Base-by-base conservation (phyloP, 2,329 filamentous ascomycete species). In the Ambrosiella cleistominuta region DNA sequence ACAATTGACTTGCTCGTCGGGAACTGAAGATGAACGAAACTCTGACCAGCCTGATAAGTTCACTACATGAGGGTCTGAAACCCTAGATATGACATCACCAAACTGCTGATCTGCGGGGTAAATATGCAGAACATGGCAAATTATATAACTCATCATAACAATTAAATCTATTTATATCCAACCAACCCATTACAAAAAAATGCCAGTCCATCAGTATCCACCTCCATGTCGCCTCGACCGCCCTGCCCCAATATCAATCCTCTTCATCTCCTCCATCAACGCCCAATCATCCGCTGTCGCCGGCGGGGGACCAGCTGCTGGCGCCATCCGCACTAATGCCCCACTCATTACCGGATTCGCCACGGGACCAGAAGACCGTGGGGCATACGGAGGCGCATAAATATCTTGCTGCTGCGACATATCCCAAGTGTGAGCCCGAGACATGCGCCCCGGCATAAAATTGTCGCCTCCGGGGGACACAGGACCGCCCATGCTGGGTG, bases 221-320 rank as follows among this genome's bases (percentile, higher is more conserved):
- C 59, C 59, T 9, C 71, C 70, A 56, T 76, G 74, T 50, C 78
- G 71, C 64, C 78, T 71, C 35, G 77, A 76, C 60, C 80, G 71
- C 2, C 80, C 81, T 27, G 72, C 72, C n/a, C 81, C 81, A 62
- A 85, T 77, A 64, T 85, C 80, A 61, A 85, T 84, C 53, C 74
- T 73, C 64, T 76, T 81, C 74, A 90, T 78, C 70, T 90, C 86
- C 62, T 87, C 75, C 68, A 85, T 77, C 56, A 90, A 70, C 17
- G 83, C 79, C 68, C 75, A 74, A 62, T 79, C 73, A 59, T 75
- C 75, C 35, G 13, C 67, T 70, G 56, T 68, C 70, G 39, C 70
- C 69, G 4, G 68, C 69, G 36, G 64, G 60, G 45, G 17, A 6
- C 12, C 63, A 61, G 2, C 66, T 66, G 2, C 64, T 64, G 57